Evolutionary conservation across 78 protist genomes (phyloP).

Genomic region (Anaeramoeba flamelloides): DNA sequence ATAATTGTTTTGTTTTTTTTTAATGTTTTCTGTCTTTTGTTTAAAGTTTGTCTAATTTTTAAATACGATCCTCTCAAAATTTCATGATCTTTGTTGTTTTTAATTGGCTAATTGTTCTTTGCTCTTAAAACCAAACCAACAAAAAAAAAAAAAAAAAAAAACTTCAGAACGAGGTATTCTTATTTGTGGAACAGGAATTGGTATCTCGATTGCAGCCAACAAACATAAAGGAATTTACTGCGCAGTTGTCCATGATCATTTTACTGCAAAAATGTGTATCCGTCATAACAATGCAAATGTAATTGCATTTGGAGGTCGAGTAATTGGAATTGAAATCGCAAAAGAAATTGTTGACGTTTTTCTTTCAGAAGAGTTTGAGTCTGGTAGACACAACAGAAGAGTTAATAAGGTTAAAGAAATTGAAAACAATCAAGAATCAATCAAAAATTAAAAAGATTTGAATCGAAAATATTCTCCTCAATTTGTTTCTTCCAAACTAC

Average conservation of each 20-base stretch:
- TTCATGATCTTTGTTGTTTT: no score
- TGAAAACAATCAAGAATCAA: neutral
- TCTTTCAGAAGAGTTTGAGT: conserved; percentile 26
- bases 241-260: conserved; percentile 42
- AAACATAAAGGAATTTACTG: conserved; percentile 39
- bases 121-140: no score
- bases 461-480: no score
- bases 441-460: neutral
- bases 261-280: conserved; percentile 27
- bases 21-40: no score
- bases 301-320: conserved; percentile 38
- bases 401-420: neutral
- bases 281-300: conserved; percentile 47
- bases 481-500: no score
- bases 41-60: no score
- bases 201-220: conserved; percentile 52
- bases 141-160: neutral
- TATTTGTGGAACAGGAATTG: conserved; percentile 52
- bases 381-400: conserved; percentile 11
- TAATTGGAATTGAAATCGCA: conserved; percentile 30
- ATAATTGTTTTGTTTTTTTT: no score
- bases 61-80: no score
- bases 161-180: conserved; percentile 26
- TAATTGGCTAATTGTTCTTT: no score
- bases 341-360: conserved; percentile 23